phyloP scores from a whole-genome alignment of 148 eudicot genomes.

The Cornus controversa region DNA sequence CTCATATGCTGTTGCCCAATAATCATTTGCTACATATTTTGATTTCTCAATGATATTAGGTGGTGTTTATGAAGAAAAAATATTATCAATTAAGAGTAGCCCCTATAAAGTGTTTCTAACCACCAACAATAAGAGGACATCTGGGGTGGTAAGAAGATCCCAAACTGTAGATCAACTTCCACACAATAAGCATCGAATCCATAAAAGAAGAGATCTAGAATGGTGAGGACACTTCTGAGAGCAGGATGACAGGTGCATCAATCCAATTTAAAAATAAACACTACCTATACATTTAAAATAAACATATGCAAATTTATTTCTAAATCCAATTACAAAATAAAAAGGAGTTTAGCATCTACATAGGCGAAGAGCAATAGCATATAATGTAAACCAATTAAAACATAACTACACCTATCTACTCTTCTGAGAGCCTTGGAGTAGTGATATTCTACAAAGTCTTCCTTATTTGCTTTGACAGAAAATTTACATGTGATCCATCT shows the following conservation, averaged over 20 bases:
- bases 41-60: no score
- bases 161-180: background rate
- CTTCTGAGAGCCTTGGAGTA: slow-evolving; percentile 13
- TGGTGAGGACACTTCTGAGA: background rate
- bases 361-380: background rate
- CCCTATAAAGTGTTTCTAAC: no score
- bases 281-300: background rate
- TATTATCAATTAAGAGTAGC: no score
- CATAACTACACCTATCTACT: slow-evolving; percentile 24
- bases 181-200: background rate
- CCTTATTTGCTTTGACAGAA: slow-evolving; percentile 24
- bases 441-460: slow-evolving; percentile 16
- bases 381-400: background rate
- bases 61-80: no score
- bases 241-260: background rate
- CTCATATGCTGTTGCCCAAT: no score
- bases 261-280: background rate
- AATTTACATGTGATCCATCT: slow-evolving; percentile 22
- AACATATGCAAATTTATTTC: background rate
- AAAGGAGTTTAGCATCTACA: background rate
- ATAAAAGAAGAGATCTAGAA: background rate
- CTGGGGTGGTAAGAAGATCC: background rate
- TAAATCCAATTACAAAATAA: background rate
- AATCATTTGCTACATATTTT: no score
- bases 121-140: no score